phyloP scores from a whole-genome alignment of 306 rosid species.

The Nissolia schottii region DNA sequence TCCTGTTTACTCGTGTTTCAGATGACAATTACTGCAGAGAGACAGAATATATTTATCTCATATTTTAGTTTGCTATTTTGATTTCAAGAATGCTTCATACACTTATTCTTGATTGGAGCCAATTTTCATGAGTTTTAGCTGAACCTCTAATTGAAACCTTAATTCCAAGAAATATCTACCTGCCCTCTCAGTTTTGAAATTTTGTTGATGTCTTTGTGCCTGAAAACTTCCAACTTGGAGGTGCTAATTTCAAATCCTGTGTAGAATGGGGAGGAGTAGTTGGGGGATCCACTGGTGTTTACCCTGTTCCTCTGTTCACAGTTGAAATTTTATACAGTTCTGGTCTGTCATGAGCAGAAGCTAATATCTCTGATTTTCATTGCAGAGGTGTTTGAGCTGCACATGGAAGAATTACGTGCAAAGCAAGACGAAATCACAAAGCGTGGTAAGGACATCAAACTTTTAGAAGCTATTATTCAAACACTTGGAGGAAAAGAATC shows the following conservation, averaged over 20 bases:
- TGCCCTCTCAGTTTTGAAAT: not conserved
- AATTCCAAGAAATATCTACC: not conserved
- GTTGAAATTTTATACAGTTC: not conserved
- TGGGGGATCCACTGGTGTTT: not conserved
- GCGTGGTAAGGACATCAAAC: constrained; percentile 82
- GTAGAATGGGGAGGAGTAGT: not conserved
- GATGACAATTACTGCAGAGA: not conserved
- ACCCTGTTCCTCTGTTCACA: not conserved
- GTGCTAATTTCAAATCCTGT: not conserved
- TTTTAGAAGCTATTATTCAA: constrained; percentile 80
- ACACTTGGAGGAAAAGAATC: constrained; percentile 74
- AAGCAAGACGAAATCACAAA: constrained; percentile 75
- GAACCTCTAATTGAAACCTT: not conserved
- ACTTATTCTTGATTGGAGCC: not conserved
- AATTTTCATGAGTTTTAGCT: not conserved
- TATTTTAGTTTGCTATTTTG: too few species aligned
- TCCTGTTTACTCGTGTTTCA: too few species aligned
- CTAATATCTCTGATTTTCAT: constrained; percentile 2
- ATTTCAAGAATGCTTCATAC: not conserved
- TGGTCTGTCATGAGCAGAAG: constrained; percentile 2
- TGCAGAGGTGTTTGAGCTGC: constrained; percentile 87
- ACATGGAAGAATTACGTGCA: constrained; percentile 90
- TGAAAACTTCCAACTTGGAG: not conserved
- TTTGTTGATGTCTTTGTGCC: not conserved
- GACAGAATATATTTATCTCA: too few species aligned